A percentile compares a stretch with the other conserved stretches of the same genome.
phyloP scores from a whole-genome alignment of 2,329 filamentous ascomycete genomes.

The Cladosporium velox region DNA sequence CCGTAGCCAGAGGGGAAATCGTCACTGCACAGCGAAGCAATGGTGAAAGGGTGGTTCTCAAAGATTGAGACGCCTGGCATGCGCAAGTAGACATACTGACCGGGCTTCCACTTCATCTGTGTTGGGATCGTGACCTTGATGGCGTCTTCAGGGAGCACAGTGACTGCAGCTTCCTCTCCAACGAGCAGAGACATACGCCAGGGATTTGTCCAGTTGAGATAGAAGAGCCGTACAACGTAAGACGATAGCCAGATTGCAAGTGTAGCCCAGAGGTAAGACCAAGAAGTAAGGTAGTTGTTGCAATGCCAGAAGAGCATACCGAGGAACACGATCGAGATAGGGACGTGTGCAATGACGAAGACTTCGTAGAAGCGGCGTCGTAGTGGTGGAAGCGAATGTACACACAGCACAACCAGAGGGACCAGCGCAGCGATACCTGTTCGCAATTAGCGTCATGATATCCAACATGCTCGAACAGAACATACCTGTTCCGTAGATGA shows the following conservation, averaged over 20 bases:
- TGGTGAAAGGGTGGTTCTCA: slow-evolving; percentile 94
- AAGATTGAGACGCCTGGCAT: slow-evolving; percentile 91
- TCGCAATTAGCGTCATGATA: slow-evolving; percentile 24
- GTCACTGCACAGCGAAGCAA: slow-evolving; percentile 87
- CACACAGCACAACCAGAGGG: slow-evolving; percentile 78
- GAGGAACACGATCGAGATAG: slow-evolving; percentile 77
- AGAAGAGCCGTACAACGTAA: slow-evolving; percentile 74
- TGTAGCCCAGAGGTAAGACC: slow-evolving; percentile 84
- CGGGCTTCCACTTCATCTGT: slow-evolving; percentile 87
- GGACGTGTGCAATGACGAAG: slow-evolving; percentile 80
- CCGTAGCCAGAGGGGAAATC: slow-evolving; percentile 93
- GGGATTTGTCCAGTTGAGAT: slow-evolving; percentile 86
- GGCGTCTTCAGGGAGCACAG: slow-evolving; percentile 87
- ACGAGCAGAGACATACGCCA: slow-evolving; percentile 79
- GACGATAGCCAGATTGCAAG: slow-evolving; percentile 76
- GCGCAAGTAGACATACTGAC: slow-evolving; percentile 90
- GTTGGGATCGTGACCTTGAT: slow-evolving; percentile 95
- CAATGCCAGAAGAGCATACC: slow-evolving; percentile 94
- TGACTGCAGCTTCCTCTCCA: slow-evolving; percentile 87
- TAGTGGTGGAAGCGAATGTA: slow-evolving; percentile 79
- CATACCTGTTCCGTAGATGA: slow-evolving; percentile 79
- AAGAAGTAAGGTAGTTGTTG: slow-evolving; percentile 86
- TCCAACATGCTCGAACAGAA: background rate
- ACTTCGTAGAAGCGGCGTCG: slow-evolving; percentile 79
- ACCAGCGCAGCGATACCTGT: slow-evolving; percentile 68